Evolutionary conservation across 495 filamentous ascomycete genomes (phyloP), one percentile per base, ranked within the genome.

Genomic region (Neurospora sp.): DNA sequence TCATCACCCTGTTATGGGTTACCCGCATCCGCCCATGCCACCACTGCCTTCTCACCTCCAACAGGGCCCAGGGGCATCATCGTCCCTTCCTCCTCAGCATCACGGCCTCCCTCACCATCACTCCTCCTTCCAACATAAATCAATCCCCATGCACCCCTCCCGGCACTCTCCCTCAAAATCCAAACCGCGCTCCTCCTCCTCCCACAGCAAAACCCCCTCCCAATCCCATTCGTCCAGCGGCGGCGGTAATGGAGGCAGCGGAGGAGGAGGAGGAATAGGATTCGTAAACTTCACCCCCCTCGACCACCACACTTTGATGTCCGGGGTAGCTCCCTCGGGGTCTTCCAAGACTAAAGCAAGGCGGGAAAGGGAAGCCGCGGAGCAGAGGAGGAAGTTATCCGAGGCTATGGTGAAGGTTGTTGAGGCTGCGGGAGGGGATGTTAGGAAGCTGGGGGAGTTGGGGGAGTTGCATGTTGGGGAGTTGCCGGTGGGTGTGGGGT

Each of bases 271-370:
- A 35, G 83, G 79, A 11, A 88, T 91, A 48, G 90, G 89, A 2
- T 99, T 99, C 77, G 93, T 97, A 72, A 98, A 98, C 80, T 97
- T 91, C 82, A 97, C 94, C n/a, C 89, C 94, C 0, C 78, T 86
- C 16, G 96, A 99, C 81, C 91, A 89, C 79, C 84, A 86, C 42
- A 89, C 90, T 79, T 93, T 99, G 27, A 87, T 99, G 79, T 93
- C 89, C 18, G 95, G 95, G 7, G 96, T 99, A 11, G 96, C 96
- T 70, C 96, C 96, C 16, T 92, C 89, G 70, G 96, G 96, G 42
- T 93, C 90, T 76, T 92, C 89, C 70, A 98, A 98, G 86, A 99
- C 96, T 38, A 98, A 97, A 79, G 94, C 93, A 69, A 83, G 94
- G 54, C 84, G 96, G 73, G 96, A 98, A 83, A 89, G 91, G 78